Base-by-base conservation (phyloP, 768 basidiomycete genomes). In the Macrocybe gigantea region DNA sequence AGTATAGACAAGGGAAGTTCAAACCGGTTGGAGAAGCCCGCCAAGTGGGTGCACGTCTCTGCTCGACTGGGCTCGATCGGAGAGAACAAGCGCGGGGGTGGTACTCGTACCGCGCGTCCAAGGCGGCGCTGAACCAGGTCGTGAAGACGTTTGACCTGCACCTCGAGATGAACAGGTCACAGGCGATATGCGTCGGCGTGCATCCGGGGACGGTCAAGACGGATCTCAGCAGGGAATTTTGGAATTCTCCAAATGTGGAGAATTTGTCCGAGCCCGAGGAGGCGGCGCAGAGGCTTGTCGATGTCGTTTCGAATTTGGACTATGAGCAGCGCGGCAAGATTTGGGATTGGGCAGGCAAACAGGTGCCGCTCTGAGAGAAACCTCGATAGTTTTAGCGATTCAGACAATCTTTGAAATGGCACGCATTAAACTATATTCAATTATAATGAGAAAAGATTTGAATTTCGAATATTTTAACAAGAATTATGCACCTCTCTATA, bases 181-280 rank as follows among this genome's bases (percentile, higher is more conserved):
- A 68, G 30, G 75, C 78, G 13, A 75, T 82, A 40, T 74, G 72
- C 53, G 70, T 80, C 22, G 78, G 77, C 5, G 63, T 80, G 12
- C 80, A 82, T 56, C 80, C 81, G 2, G 80, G 79, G 1, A 82
- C 80, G 0, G 74, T 82, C 35, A 77, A 76, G 62, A 82, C 80
- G 9, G 74, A 78, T 46, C 58, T 83, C 48, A 80, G 78, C 67
- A 74, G 66, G 53, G 69, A 64, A 3, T 82, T 74, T 53, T 79
- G 79, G 79, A 57, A 57, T 6, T 66, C 72, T 1, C 64, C 66
- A 7, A 53, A 61, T 7, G 57, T 66, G 36, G 56, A 60, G 10
- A 65, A 69, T 53, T 47, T 74, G 37, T 78, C 81, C 50, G 73
- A 78, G 52, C 76, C 79, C 0, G 69, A 72, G 22, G 66, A 74